These are phyloP conservation scores for Uncinocarpus reesii DNA, from an alignment of 2,329 filamentous ascomycete species.

Conservation along the genomic window DNA sequence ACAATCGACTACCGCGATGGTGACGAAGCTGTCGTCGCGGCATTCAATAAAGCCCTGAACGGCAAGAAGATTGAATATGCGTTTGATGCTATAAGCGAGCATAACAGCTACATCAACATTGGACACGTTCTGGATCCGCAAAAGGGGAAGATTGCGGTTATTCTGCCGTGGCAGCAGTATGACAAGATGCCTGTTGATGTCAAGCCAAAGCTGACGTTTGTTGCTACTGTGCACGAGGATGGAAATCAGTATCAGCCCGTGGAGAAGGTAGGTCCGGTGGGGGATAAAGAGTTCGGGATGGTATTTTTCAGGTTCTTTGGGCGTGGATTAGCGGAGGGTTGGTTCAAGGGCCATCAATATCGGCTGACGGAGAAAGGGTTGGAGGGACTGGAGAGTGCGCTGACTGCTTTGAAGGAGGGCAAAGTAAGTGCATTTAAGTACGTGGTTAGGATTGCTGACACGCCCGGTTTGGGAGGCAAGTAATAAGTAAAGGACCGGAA, in stretches of 20 bases:
- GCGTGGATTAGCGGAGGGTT: constrained; percentile 40
- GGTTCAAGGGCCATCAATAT: constrained; percentile 42
- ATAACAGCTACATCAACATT: constrained; percentile 41
- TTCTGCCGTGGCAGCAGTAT: constrained; percentile 39
- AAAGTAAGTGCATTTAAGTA: constrained; percentile 56
- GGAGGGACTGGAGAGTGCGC: constrained; percentile 35
- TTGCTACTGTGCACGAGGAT: constrained; percentile 24
- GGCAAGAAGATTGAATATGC: constrained; percentile 42
- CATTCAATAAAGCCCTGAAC: constrained; percentile 25
- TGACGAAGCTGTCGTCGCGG: constrained; percentile 35
- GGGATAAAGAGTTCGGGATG: constrained; percentile 37
- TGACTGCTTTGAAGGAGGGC: constrained; percentile 49
- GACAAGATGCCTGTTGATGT: constrained; percentile 22
- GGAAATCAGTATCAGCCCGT: constrained; percentile 18
- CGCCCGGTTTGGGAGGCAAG: constrained; percentile 21
- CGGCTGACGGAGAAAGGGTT: constrained; percentile 46
- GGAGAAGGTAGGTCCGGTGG: constrained; percentile 19
- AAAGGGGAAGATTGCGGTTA: constrained; percentile 30
- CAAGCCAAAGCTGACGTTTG: constrained; percentile 28
- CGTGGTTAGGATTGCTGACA: constrained; percentile 46
- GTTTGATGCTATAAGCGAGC: constrained; percentile 49
- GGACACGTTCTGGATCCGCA: constrained; percentile 35
- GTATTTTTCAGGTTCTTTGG: constrained; percentile 38
- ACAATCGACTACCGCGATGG: constrained; percentile 53
- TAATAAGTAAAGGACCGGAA: neutral